A percentile compares a stretch with the other conserved stretches of the same genome.
Conservation (phyloP, 768 basidiomycete genomes). For the Lactarius sp. region DNA sequence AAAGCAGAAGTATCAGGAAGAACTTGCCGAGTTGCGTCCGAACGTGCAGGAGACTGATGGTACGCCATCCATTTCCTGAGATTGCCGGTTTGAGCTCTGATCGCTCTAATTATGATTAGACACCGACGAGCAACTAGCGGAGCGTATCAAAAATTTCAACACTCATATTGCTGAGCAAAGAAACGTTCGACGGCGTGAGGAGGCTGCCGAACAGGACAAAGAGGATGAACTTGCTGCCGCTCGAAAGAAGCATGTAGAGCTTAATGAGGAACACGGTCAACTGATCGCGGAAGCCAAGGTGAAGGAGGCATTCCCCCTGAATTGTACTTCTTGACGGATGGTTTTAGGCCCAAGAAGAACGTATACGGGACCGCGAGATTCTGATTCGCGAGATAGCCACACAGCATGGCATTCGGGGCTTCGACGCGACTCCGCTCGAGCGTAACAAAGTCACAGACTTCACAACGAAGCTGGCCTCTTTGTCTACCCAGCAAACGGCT, state of each 20-base stretch:
- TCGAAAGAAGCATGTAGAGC: conserved; percentile 49
- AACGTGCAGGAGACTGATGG: conserved; percentile 66
- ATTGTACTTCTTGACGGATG: not conserved
- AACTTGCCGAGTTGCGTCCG: conserved; percentile 56
- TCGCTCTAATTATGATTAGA: conserved; percentile 38
- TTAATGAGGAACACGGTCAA: conserved; percentile 59
- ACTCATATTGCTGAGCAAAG: conserved; percentile 50
- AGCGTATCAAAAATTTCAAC: conserved; percentile 54
- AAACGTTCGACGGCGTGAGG: conserved; percentile 43
- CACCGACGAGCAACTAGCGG: conserved; percentile 64
- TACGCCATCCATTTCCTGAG: conserved; percentile 30
- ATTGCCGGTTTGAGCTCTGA: not conserved
- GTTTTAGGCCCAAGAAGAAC: conserved; percentile 64
- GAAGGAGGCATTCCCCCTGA: conserved; percentile 1
- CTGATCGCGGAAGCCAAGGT: conserved; percentile 74
- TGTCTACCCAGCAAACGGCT: conserved; percentile 55
- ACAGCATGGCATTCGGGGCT: conserved; percentile 70
- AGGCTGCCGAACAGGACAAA: conserved; percentile 52
- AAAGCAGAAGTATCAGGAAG: conserved; percentile 54
- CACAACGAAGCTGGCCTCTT: conserved; percentile 54
- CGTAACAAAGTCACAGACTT: conserved; percentile 72
- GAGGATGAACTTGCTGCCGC: conserved; percentile 53
- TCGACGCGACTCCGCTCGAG: conserved; percentile 62
- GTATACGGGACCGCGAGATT: conserved; percentile 65
- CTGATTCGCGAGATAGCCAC: conserved; percentile 65